These are phyloP conservation scores for Alternaria arbusti DNA, from an alignment of 2,329 filamentous ascomycete genomes.

Conservation along the genomic window DNA sequence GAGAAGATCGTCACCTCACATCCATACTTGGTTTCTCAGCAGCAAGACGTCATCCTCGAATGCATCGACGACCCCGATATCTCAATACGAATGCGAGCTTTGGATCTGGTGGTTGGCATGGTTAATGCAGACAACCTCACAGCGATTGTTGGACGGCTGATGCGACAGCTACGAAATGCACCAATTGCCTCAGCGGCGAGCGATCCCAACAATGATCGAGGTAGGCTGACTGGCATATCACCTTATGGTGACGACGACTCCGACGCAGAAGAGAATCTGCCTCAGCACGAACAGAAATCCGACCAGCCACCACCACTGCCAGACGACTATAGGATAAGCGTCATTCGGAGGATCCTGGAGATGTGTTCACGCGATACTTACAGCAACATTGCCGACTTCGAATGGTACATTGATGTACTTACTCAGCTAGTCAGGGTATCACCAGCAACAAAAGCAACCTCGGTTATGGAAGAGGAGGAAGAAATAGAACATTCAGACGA, in stretches of 20 bases:
- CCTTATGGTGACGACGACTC: conserved; percentile 63
- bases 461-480: conserved; percentile 34
- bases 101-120: conserved; percentile 93
- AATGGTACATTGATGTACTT: conserved; percentile 94
- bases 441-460: conserved; percentile 56
- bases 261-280: conserved; percentile 62
- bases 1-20: conserved; percentile 93
- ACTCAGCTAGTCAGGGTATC: conserved; percentile 79
- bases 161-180: conserved; percentile 79
- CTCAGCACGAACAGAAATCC: conserved; percentile 57
- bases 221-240: conserved; percentile 50
- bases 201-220: conserved; percentile 56
- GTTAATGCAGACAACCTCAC: conserved; percentile 86
- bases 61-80: conserved; percentile 97
- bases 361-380: conserved; percentile 95
- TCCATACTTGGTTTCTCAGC: conserved; percentile 83
- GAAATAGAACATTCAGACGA: conserved; percentile 40
- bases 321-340: conserved; percentile 82
- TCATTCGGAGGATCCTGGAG: conserved; percentile 80
- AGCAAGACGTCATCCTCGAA: conserved; percentile 94
- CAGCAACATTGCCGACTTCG: conserved; percentile 84
- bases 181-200: conserved; percentile 61
- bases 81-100: conserved; percentile 89
- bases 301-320: conserved; percentile 69
- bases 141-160: conserved; percentile 81